Evolutionary conservation across 179 eudicot species (phyloP).

Genomic region (Silene vulgaris): DNA sequence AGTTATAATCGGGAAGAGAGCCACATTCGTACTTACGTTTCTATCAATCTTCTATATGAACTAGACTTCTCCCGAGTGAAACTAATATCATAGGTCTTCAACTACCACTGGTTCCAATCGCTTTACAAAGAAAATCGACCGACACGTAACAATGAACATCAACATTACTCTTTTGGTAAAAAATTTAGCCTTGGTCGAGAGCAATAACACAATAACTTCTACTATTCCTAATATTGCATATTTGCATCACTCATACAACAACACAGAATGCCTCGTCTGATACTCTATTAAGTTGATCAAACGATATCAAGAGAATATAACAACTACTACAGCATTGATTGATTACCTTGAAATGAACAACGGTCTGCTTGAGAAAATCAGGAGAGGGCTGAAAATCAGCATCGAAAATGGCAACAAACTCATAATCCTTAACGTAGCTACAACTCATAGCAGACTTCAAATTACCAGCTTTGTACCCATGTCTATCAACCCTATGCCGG

Average conservation of each 20-base stretch:
- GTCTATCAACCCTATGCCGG: constrained; percentile 69
- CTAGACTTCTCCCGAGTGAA: background rate
- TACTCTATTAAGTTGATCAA: background rate
- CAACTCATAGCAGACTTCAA: constrained; percentile 96
- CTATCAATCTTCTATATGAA: constrained; percentile 1
- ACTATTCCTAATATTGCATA: background rate
- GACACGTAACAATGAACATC: constrained; percentile 6
- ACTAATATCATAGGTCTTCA: background rate
- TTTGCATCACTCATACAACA: background rate
- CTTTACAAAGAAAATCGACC: background rate
- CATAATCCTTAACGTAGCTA: constrained; percentile 88
- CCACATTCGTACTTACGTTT: background rate
- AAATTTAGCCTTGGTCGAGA: background rate
- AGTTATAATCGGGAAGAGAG: background rate
- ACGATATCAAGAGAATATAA: background rate
- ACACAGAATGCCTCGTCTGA: background rate
- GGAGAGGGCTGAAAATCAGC: constrained; percentile 92
- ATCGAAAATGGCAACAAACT: constrained; percentile 92
- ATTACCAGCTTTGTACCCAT: constrained; percentile 97
- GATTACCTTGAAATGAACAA: constrained; percentile 84
- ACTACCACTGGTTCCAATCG: background rate
- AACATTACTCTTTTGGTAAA: background rate
- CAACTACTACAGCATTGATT: background rate
- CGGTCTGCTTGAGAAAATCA: constrained; percentile 68
- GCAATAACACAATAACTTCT: no score